phyloP scores from a whole-genome alignment of 371 early-diverging fungal genomes.

The Saksenaea oblongispora region DNA sequence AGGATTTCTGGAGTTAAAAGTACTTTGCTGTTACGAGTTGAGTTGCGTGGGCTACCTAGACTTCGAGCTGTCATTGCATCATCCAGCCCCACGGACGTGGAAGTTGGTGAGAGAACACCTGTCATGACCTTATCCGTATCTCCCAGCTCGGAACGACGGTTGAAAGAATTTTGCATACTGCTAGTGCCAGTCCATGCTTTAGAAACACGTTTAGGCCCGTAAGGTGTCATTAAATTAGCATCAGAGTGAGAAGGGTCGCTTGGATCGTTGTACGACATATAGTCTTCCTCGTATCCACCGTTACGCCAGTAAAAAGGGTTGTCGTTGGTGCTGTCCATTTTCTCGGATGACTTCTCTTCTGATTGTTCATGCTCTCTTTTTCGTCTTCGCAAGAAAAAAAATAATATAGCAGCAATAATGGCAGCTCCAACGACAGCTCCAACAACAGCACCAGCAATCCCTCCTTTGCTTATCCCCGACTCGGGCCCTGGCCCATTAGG shows the following conservation, averaged over 20 bases:
- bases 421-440: constrained; percentile 22
- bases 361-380: constrained; percentile 1
- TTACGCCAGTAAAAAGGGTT: constrained; percentile 15
- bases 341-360: background rate
- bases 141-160: constrained; percentile 27
- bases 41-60: constrained; percentile 21
- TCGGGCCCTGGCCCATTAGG: background rate
- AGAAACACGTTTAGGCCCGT: constrained; percentile 7
- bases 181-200: constrained; percentile 11
- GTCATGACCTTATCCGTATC: constrained; percentile 36
- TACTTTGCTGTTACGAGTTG: constrained; percentile 31
- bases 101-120: constrained; percentile 27
- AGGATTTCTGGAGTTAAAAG: constrained; percentile 14
- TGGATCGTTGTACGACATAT: background rate
- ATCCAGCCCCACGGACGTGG: constrained; percentile 5
- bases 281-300: constrained; percentile 1
- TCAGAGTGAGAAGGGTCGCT: background rate
- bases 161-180: background rate
- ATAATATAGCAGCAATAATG: constrained; percentile 1
- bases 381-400: constrained; percentile 14
- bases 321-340: constrained; percentile 10
- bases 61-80: constrained; percentile 5
- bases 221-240: constrained; percentile 3
- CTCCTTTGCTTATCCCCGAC: background rate
- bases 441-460: constrained; percentile 25